Evolutionary conservation across 2,329 filamentous ascomycete species (phyloP).

Genomic region (Fusarium sp.): DNA sequence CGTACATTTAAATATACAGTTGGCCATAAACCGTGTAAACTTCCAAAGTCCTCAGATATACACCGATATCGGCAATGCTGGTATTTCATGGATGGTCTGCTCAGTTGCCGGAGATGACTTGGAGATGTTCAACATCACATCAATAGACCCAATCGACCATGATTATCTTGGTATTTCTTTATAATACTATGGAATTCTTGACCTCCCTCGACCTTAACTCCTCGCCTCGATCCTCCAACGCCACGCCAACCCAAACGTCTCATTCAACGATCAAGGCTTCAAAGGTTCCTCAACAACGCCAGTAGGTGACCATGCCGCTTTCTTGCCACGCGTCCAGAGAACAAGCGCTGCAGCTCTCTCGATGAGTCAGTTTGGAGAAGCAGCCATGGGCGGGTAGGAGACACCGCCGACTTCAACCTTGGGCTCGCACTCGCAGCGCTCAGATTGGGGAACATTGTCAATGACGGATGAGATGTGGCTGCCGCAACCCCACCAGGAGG

Average conservation of each 20-base stretch:
- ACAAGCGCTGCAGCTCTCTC: constrained; percentile 45
- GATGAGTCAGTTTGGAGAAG: constrained; percentile 55
- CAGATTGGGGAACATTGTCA: constrained; percentile 65
- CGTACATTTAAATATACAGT: neutral
- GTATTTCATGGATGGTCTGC: neutral
- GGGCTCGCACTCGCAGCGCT: constrained; percentile 75
- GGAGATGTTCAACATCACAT: neutral
- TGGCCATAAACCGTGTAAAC: neutral
- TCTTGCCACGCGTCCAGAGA: constrained; percentile 48
- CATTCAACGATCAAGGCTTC: constrained; percentile 9
- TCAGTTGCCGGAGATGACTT: neutral
- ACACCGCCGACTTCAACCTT: constrained; percentile 70
- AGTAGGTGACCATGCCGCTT: constrained; percentile 45
- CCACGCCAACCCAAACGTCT: neutral
- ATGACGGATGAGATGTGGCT: constrained; percentile 71
- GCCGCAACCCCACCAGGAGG: constrained; percentile 74
- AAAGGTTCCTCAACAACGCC: constrained; percentile 49
- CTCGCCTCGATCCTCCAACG: constrained; percentile 5
- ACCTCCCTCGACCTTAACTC: neutral
- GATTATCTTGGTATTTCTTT: neutral
- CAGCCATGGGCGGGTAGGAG: constrained; percentile 73
- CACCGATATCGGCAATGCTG: neutral
- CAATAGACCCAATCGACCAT: neutral
- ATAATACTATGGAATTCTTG: neutral
- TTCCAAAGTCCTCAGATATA: neutral